Evolutionary conservation across 2,329 filamentous ascomycete species (phyloP).

Genomic region (Tolypocladium inflatum): DNA sequence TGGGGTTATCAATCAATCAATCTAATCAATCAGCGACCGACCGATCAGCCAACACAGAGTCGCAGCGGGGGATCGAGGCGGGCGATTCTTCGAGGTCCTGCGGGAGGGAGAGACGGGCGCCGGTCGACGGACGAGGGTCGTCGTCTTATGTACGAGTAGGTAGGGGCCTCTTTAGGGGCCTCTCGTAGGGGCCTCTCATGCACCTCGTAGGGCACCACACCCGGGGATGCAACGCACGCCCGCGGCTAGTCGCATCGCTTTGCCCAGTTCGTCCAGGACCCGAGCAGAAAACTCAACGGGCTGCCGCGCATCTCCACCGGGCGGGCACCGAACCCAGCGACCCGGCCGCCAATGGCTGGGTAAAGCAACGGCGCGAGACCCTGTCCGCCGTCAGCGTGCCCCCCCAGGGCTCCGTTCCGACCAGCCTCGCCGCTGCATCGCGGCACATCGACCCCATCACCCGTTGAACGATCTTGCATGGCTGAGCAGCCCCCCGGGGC

Average conservation of each 20-base stretch:
- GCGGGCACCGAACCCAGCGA: not conserved
- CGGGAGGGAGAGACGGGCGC: not conserved
- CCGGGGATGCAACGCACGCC: not conserved
- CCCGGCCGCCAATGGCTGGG: not conserved
- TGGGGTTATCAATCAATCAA: not conserved
- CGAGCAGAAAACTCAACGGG: not conserved
- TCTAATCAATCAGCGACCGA: constrained; percentile 1
- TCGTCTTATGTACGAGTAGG: not conserved
- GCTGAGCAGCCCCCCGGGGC: no score
- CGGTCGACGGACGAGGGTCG: not conserved
- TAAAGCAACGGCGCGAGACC: no score
- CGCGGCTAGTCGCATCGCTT: not conserved
- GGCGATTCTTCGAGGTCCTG: not conserved
- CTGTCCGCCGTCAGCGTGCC: no score
- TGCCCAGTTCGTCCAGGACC: not conserved
- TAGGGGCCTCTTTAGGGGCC: no score
- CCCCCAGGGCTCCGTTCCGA: no score
- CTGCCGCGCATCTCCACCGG: not conserved
- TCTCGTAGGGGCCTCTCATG: no score
- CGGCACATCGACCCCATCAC: no score
- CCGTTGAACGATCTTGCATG: no score
- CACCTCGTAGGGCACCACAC: no score
- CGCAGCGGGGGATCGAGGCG: not conserved
- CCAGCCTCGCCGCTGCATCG: no score
- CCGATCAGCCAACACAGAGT: not conserved